These are phyloP conservation scores for Geotrichum fermentans DNA, from an alignment of 1,139 yeast species.

Conservation along the genomic window DNA sequence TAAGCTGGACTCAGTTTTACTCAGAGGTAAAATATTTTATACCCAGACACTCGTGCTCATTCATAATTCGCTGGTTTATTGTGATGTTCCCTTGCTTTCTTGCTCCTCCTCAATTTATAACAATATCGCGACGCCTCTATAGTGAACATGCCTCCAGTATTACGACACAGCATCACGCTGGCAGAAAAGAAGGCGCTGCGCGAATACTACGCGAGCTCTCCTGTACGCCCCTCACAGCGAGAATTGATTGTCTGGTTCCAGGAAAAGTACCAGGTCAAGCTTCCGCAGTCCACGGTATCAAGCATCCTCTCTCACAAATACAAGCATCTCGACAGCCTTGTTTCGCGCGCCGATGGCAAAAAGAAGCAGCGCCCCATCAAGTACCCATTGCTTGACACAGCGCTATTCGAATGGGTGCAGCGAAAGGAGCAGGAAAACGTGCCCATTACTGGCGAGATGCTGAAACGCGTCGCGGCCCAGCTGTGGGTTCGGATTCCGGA, in stretches of 20 bases:
- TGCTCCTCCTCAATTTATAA: conserved; percentile 3
- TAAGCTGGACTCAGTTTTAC: neutral
- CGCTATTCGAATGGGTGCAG: conserved; percentile 20
- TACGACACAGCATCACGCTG: conserved; percentile 19
- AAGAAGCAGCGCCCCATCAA: conserved; percentile 17
- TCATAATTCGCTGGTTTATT: conserved; percentile 6
- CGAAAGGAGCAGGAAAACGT: conserved; percentile 16
- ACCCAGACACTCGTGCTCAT: neutral
- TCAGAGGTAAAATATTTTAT: neutral
- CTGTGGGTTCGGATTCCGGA: conserved; percentile 19
- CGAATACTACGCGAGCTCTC: conserved; percentile 17
- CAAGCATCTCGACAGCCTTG: conserved; percentile 17
- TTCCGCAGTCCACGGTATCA: conserved; percentile 19
- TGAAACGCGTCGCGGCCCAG: conserved; percentile 18
- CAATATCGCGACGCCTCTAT: conserved; percentile 10
- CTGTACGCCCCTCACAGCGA: conserved; percentile 16
- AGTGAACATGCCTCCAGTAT: conserved; percentile 14
- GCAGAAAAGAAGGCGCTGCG: conserved; percentile 18
- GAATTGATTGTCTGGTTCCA: conserved; percentile 19
- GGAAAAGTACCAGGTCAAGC: conserved; percentile 18
- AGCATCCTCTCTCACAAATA: conserved; percentile 16
- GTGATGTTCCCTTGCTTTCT: neutral
- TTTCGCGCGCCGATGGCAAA: conserved; percentile 18
- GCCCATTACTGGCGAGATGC: conserved; percentile 15
- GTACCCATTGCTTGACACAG: conserved; percentile 16